Percentiles rank a stretch among this genome's conserved stretches.
phyloP scores from a whole-genome alignment of 148 eudicot species.

The Camellia japonica region DNA sequence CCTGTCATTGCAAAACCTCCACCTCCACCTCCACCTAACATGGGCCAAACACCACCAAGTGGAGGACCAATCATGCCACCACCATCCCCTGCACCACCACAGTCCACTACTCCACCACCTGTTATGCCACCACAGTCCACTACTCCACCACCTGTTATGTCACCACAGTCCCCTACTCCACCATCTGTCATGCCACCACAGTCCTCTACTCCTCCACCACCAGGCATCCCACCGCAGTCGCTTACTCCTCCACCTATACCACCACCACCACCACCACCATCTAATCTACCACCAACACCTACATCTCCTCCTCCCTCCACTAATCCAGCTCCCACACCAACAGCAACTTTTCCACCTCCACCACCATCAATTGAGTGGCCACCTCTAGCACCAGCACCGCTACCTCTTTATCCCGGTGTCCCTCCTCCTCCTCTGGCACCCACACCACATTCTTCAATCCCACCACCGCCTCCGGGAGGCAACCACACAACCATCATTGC shows the following conservation, averaged over 20 bases:
- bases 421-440: conserved; percentile 10
- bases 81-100: background rate
- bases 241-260: background rate
- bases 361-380: conserved; percentile 1
- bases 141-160: background rate
- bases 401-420: conserved; percentile 14
- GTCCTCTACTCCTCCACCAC: conserved; percentile 7
- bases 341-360: background rate
- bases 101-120: background rate
- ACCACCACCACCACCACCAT: background rate
- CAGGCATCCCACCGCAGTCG: background rate
- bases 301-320: background rate
- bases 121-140: background rate
- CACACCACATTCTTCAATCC: conserved; percentile 9
- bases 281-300: background rate
- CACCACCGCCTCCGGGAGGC: conserved; percentile 34
- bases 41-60: conserved; percentile 7
- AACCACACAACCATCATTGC: conserved; percentile 35
- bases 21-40: conserved; percentile 8
- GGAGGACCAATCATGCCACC: background rate
- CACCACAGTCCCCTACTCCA: conserved; percentile 1
- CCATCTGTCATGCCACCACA: background rate
- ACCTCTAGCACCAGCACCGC: background rate
- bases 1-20: conserved; percentile 16
- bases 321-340: background rate